Base-by-base conservation (phyloP, 192 early-diverging fungal species). In the Jimgerdemannia flammicorona region DNA sequence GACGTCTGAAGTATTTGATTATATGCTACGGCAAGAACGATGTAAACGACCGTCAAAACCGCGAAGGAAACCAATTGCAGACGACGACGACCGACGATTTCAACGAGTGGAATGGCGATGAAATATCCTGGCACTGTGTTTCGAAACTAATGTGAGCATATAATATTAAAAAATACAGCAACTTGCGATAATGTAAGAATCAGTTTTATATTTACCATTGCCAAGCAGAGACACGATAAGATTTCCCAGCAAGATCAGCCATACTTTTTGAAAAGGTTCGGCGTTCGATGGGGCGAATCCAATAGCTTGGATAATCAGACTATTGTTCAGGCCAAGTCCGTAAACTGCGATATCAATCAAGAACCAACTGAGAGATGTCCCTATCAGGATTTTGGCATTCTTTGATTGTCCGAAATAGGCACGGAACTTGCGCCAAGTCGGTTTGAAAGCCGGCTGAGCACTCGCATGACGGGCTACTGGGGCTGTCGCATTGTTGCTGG, bases 21-120 rank as follows among this genome's bases (percentile, higher is more conserved):
- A 78, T 88, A 87, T 64, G 73, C 88, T 66, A 85, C 87, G 64
- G 85, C 84, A 63, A 90, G 43, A 42, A 90, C 72, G 39, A 86
- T 77, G 72, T 90, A 91, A 71, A 91, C 75, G 10, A 92, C 72
- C n/a, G 88, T 84, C 43, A 94, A 77, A 70, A 90, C 79, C 9
- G 54, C 85, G 79, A 96, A 98, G 67, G 95, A 95, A 75, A 92
- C 83, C 73, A 94, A 90, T 78, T 96, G 95, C 71, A 98, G 96
- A 8, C 78, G 83, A 79, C 92, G 94, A 78, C 96, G 92, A 74
- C 96, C 96, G 42, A 93, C 74, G 69, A 82, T 83, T 71, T 98
- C 96, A 64, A 98, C 91, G 10, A 91, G 78, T 69, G 91, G 90
- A 75, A 98, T 93, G 9, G 92, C 81, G 78, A 97, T 83, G 92